These are phyloP conservation scores for Botrytis porri DNA, from an alignment of 2,329 filamentous ascomycete species.

Conservation along the genomic window DNA sequence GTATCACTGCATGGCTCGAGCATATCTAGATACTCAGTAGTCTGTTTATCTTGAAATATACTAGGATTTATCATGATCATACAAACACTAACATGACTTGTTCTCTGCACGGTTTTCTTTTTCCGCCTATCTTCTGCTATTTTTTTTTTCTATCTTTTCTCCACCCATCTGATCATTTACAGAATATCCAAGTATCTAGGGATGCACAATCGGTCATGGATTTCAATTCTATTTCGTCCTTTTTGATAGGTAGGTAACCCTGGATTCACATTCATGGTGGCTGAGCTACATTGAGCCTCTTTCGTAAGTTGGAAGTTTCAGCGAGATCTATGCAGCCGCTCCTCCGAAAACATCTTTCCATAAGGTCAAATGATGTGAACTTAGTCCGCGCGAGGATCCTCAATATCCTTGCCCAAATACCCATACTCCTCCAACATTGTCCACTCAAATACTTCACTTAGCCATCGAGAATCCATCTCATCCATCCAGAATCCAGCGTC, in stretches of 20 bases:
- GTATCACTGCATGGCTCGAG: not conserved
- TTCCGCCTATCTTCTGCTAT: not conserved
- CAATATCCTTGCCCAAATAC: not conserved
- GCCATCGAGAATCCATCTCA: not conserved
- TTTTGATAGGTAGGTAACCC: not conserved
- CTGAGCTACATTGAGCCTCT: not conserved
- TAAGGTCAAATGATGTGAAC: not conserved
- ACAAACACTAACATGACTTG: not conserved
- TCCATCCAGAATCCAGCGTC: not conserved
- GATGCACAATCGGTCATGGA: not conserved
- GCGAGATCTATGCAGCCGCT: not conserved
- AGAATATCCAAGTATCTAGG: not conserved
- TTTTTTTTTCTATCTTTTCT: not conserved
- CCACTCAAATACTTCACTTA: not conserved
- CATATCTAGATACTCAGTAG: not conserved
- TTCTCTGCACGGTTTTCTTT: not conserved
- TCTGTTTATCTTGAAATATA: not conserved
- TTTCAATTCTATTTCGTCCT: not conserved
- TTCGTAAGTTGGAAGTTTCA: not conserved
- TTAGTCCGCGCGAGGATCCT: not conserved
- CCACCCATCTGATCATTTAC: not conserved
- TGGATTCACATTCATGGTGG: not conserved
- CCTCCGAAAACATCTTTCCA: not conserved
- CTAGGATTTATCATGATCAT: not conserved
- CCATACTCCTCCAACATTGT: not conserved